Conservation (phyloP, 805 yeast species). For the Saccharomyces eubayanus region DNA sequence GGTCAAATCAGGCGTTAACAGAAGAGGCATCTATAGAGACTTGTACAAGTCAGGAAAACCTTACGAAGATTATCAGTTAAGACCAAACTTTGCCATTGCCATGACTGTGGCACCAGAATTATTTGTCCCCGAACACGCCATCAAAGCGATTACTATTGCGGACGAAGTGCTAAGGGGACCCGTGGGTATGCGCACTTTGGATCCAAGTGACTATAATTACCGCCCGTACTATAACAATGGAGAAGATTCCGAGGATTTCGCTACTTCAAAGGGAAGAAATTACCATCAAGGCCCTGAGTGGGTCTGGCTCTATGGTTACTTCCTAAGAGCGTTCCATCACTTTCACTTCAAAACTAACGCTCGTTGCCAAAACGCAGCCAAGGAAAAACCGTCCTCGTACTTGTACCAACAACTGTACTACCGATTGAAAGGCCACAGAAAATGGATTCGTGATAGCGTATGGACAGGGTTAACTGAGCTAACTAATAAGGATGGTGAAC, state of each 20-base stretch:
- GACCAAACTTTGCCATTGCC: conserved; percentile 90
- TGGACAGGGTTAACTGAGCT: conserved; percentile 95
- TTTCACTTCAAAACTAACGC: conserved; percentile 40
- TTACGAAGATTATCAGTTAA: conserved; percentile 85
- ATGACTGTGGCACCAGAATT: conserved; percentile 93
- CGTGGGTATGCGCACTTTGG: conserved; percentile 83
- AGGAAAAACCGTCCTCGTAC: conserved; percentile 38
- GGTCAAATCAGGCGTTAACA: conserved; percentile 50
- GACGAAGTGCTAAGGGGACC: conserved; percentile 78
- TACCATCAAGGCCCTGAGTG: conserved; percentile 99
- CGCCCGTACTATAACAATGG: conserved; percentile 81
- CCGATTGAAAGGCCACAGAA: conserved; percentile 55
- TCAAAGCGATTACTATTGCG: conserved; percentile 59
- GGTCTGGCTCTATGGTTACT: conserved; percentile 89
- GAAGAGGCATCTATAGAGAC: conserved; percentile 93
- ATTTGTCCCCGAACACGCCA: conserved; percentile 54
- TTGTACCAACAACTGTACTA: conserved; percentile 51
- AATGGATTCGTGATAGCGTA: conserved; percentile 63
- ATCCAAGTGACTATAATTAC: conserved; percentile 87
- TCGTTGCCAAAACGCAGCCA: conserved; percentile 27
- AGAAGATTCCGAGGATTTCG: conserved; percentile 76
- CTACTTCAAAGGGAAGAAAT: conserved; percentile 90
- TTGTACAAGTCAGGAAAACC: conserved; percentile 72
- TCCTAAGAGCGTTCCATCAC: conserved; percentile 63
- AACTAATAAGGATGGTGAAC: conserved; percentile 77